Evolutionary conservation across 192 early-diverging fungal species (phyloP), one percentile per base, ranked within the genome.

Genomic region (Anaeromyces robustus): DNA sequence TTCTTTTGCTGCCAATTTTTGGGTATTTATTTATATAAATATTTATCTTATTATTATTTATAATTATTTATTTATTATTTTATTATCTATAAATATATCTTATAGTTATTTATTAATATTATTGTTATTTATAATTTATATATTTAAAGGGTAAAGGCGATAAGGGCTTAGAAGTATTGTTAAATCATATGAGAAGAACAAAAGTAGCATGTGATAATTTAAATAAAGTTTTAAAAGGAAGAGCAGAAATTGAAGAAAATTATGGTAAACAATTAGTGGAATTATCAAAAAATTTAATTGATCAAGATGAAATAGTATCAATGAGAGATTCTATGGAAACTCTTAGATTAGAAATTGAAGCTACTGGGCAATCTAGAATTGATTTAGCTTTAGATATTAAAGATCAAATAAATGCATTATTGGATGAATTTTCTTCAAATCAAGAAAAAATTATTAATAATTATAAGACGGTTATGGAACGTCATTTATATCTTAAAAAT

Each of bases 281-380:
- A 80, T 83, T 90, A 16, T 83, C 88, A 7, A 89, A 89, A 81
- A 80, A 78, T 19, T 87, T 90, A 83, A 87, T 80, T 31, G 81
- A 85, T 11, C 84, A 82, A 78, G 89, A 90, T 41, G 89, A 90
- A 81, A 86, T 86, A 28, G 86, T 88, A 88, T 88, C 89, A 6
- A 81, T 90, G 30, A 81, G 86, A 19, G 89, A 87, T 30, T 81
- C 86, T 7, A 80, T 90, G 13, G 89, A 90, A 30, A 85, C 87
- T 19, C 80, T 90, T 16, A 80, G 83, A 43, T 79, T 31, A 29
- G 88, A 90, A 82, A 77, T 90, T 11, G 89, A 90, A 77, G 84
- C 82, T 12, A 82, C 77, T 5, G 87, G 85, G 3, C 81, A 86
- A 26, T 81, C 86, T 22, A 87, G 87, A 77, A 78, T 86, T 78